These are phyloP conservation scores for Brettanomyces sp. DNA, from an alignment of 805 yeast species.

Conservation along the genomic window DNA sequence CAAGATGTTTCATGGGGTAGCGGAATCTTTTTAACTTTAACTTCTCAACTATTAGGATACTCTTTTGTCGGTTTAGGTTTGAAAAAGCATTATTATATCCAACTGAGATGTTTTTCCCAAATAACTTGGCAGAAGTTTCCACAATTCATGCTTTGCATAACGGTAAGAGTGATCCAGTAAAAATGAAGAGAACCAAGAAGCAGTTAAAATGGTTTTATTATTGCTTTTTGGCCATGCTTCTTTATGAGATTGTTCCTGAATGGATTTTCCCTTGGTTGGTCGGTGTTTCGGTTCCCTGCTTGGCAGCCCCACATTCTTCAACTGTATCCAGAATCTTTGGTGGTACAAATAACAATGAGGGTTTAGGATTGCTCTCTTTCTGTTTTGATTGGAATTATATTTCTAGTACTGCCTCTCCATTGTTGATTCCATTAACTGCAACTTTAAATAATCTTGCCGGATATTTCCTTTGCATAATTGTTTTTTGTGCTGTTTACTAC, in stretches of 20 bases:
- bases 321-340: conserved; percentile 24
- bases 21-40: conserved; percentile 23
- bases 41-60: conserved; percentile 24
- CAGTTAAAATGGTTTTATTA: conserved; percentile 18
- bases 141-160: conserved; percentile 19
- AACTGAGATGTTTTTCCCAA: conserved; percentile 28
- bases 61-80: conserved; percentile 21
- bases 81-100: conserved; percentile 17
- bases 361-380: conserved; percentile 20
- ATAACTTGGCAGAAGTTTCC: conserved; percentile 26
- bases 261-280: conserved; percentile 22
- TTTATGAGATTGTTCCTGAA: conserved; percentile 25
- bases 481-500: conserved; percentile 23
- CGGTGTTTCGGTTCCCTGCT: conserved; percentile 23
- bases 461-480: conserved; percentile 19
- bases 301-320: conserved; percentile 19
- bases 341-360: conserved; percentile 26
- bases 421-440: conserved; percentile 21
- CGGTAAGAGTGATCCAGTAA: conserved; percentile 10
- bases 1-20: conserved; percentile 17
- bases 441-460: conserved; percentile 22
- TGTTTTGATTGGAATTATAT: conserved; percentile 27
- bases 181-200: conserved; percentile 4
- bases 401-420: conserved; percentile 20
- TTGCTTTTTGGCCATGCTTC: conserved; percentile 16